These are phyloP conservation scores for Calonectria honghensis DNA, from an alignment of 2,329 filamentous ascomycete genomes.

Conservation along the genomic window DNA sequence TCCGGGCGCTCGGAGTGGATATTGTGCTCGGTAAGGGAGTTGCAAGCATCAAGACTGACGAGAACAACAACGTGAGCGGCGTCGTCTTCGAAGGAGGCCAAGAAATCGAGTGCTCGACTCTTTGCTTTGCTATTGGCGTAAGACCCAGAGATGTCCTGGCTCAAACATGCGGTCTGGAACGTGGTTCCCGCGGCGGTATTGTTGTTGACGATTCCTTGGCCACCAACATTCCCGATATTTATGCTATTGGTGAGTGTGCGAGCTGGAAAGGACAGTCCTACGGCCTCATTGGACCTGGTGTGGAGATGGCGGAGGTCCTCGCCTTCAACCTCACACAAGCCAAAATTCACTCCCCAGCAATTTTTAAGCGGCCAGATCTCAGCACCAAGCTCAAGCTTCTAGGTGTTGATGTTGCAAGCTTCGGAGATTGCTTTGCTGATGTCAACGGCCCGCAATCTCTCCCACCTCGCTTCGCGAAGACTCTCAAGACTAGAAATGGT, in stretches of 20 bases:
- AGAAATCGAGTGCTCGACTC: slow-evolving; percentile 83
- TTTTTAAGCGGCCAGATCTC: slow-evolving; percentile 88
- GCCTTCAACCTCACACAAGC: slow-evolving; percentile 94
- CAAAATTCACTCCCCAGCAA: slow-evolving; percentile 79
- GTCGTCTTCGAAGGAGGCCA: slow-evolving; percentile 89
- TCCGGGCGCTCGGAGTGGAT: slow-evolving; percentile 85
- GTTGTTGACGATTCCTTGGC: slow-evolving; percentile 80
- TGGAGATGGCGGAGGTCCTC: slow-evolving; percentile 95
- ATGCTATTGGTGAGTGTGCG: slow-evolving; percentile 93
- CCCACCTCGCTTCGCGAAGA: slow-evolving; percentile 73
- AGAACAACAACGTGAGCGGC: slow-evolving; percentile 80
- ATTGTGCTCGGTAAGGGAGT: slow-evolving; percentile 87
- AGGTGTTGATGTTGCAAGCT: slow-evolving; percentile 93
- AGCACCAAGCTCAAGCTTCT: slow-evolving; percentile 94
- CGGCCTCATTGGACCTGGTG: slow-evolving; percentile 90
- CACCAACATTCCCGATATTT: slow-evolving; percentile 84
- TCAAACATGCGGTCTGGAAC: slow-evolving; percentile 80
- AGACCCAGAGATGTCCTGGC: slow-evolving; percentile 87
- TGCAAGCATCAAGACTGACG: slow-evolving; percentile 80
- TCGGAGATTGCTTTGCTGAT: slow-evolving; percentile 95
- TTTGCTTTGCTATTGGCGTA: slow-evolving; percentile 94
- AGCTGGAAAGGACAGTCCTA: slow-evolving; percentile 92
- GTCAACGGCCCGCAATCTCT: slow-evolving; percentile 85
- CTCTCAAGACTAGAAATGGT: slow-evolving; percentile 43
- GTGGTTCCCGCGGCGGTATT: slow-evolving; percentile 83